Conservation (phyloP, 352 stramenopile species). For the Phytopythium montanum region DNA sequence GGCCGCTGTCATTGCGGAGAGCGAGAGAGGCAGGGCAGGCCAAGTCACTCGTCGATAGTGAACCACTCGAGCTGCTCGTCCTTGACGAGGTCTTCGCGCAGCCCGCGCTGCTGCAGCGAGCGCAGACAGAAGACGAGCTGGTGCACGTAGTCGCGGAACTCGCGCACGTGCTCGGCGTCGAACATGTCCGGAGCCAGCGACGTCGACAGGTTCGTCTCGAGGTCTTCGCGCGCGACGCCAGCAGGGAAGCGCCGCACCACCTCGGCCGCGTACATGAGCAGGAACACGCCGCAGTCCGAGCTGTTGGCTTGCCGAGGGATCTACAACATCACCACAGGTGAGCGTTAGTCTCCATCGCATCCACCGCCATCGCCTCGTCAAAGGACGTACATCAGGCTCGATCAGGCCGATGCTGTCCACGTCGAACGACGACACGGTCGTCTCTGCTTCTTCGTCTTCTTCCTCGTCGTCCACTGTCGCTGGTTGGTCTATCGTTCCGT, state of each 20-base stretch:
- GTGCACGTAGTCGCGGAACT: slow-evolving; percentile 79
- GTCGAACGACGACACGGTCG: slow-evolving; percentile 42
- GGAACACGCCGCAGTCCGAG: slow-evolving; percentile 91
- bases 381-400: slow-evolving; percentile 71
- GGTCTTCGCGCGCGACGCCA: slow-evolving; percentile 48
- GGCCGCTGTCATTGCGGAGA: background rate
- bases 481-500: slow-evolving; percentile 4
- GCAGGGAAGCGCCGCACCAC: slow-evolving; percentile 58
- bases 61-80: slow-evolving; percentile 60
- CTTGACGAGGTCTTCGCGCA: slow-evolving; percentile 39
- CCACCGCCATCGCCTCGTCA: background rate
- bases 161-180: slow-evolving; percentile 50
- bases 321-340: slow-evolving; percentile 15
- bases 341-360: background rate
- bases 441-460: slow-evolving; percentile 2
- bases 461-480: slow-evolving; percentile 5
- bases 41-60: slow-evolving; percentile 32
- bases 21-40: background rate
- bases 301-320: slow-evolving; percentile 93
- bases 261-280: slow-evolving; percentile 75
- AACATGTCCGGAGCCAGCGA: slow-evolving; percentile 65
- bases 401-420: slow-evolving; percentile 52
- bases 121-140: slow-evolving; percentile 72
- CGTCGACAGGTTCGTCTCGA: slow-evolving; percentile 37
- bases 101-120: slow-evolving; percentile 45